Base-by-base conservation (phyloP, 2,329 filamentous ascomycete species). In the Pseudogymnoascus sp. region DNA sequence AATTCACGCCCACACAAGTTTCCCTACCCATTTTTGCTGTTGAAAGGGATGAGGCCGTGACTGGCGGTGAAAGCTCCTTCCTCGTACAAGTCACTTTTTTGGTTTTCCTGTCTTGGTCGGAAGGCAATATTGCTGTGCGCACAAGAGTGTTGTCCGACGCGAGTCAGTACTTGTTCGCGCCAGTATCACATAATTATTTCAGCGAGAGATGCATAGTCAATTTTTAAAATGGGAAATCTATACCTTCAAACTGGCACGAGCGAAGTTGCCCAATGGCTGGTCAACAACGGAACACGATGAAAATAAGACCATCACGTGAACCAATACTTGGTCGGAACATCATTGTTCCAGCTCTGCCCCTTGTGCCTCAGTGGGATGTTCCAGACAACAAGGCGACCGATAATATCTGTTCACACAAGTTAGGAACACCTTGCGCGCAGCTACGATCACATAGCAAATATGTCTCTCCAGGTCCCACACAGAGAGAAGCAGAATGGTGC, bases 401-500 rank as follows among this genome's bases (percentile, higher is more conserved):
- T 56, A 56, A 56, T 56, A 56, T 56, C 46, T 56, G 46, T 56
- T 56, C 46, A 56, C 46, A 56, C 46, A 56, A 8, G 12, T 11
- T n/a, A 56, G 46, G 26, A 56, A 56, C 46, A 33, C 46, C 26
- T 56, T 56, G 46, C 46, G 46, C 46, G 46, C n/a, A 56, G 46
- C 46, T 56, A 56, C 46, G 26, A 31, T 46, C 41, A 37, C 31
- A 43, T 61, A 62, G 40, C 28, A 65, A 68, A 59, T 12, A 75
- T 75, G 78, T 87, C 70, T 82, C 83, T 68, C 31, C 69, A 72
- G 56, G 67, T 74, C 31, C 73, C 73, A 6, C 64, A 71, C 74
- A 79, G 74, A 78, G 79, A 78, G 72, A 82, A 79, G 70, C 72
- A 79, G 69, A 81, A 81, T 74, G 79, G 80, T 69, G 71, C 76